A percentile compares a stretch with the other conserved stretches of the same genome.
Evolutionary conservation across 177 flowering plant genomes (phyloP).

Genomic region (Tripterygium wilfordii): DNA sequence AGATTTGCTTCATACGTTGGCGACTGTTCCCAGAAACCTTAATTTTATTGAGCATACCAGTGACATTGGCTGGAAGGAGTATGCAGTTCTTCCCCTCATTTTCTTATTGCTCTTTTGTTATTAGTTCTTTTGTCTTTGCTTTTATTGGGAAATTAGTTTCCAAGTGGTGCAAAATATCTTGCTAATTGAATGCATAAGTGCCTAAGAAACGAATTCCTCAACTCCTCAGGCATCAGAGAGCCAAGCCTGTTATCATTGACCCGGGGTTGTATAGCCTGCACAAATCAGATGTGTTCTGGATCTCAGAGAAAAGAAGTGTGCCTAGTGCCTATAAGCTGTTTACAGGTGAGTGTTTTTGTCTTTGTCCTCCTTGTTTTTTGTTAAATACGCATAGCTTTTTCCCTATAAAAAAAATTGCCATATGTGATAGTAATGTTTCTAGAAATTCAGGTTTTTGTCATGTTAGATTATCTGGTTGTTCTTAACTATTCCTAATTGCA

Average conservation of each 20-base stretch:
- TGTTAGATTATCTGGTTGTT: too few species aligned
- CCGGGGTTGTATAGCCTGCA: constrained; percentile 66
- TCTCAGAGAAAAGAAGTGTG: constrained; percentile 50
- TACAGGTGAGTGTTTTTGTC: constrained; percentile 49
- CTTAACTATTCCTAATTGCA: too few species aligned
- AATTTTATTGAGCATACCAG: constrained; percentile 91
- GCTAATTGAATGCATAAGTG: background rate
- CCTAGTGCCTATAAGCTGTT: constrained; percentile 79
- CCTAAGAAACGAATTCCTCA: background rate
- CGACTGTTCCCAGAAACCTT: constrained; percentile 55
- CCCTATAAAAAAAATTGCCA: background rate
- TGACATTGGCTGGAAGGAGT: constrained; percentile 95
- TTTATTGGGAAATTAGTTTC: background rate
- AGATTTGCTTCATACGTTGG: constrained; percentile 69
- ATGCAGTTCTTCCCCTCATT: constrained; percentile 19
- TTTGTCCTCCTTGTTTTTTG: background rate
- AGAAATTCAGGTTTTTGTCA: too few species aligned
- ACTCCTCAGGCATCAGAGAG: constrained; percentile 63
- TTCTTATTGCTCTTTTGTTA: background rate
- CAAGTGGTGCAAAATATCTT: background rate
- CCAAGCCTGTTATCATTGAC: constrained; percentile 78
- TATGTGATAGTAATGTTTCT: background rate
- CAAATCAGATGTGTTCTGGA: constrained; percentile 84
- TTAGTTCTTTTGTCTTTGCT: background rate
- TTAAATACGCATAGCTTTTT: background rate